Base-by-base conservation (phyloP, 2,329 filamentous ascomycete species). In the Fusarium brachygibbosum region DNA sequence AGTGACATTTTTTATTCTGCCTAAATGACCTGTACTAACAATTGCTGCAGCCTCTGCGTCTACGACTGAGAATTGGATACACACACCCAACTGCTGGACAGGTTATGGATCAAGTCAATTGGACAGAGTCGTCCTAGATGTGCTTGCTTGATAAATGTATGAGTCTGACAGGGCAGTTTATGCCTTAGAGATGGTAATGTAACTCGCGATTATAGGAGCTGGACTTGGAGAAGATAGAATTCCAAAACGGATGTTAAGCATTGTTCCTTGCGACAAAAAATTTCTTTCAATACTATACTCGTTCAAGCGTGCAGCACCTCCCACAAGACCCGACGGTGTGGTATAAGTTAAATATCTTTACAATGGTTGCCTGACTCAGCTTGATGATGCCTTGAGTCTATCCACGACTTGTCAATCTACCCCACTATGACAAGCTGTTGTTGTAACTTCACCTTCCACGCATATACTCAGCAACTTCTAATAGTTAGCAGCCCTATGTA, bases 71-170 rank as follows among this genome's bases (percentile, higher is more conserved):
- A 81, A 88, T 99, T 75, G 90, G 88, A 59, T 98, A 94, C 78
- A 83, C 87, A 34, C 91, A 92, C 79, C 88, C 91, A 59, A 87
- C 88, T 60, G 88, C 85, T 25, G 89, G 89, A 53, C 87, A 91
- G 66, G 86, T 97, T 19, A 91, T 91, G 77, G 96, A 99, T 76
- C 94, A 98, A 81, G 94, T 98, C 61, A 97, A 98, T 82, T 99
- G 96, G 96, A 91, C 92, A 31, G 96, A 99, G 81, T 84, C 37
- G n/a, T 38, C 81, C 52, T 83, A 69, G 64, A 44, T 28, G 23
- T 19, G 29, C n/a, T 49, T 44, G 19, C 29, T 32, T 46, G 29
- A 40, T 25, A 40, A 21, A 48, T 58, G 29, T 57, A 45, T 44
- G 32, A 58, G 44, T 53, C 46, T 29, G 32, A 28, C 48, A 35